Evolutionary conservation across 108 stramenopile species (phyloP).

Genomic region (Parietichytrium sp.): DNA sequence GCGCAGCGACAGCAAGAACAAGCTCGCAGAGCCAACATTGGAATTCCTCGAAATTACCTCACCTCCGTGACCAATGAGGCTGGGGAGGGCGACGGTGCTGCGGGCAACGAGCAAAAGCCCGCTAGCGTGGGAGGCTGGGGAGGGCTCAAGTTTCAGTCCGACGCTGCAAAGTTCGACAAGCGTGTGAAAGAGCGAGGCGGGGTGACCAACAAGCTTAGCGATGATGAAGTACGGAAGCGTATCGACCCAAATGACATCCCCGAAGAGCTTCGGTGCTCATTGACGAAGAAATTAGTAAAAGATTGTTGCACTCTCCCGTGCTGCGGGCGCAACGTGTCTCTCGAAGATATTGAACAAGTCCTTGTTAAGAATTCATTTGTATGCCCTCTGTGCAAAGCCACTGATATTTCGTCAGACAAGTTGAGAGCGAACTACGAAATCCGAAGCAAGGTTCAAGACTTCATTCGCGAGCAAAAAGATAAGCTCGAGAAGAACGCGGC

Average conservation of each 20-base stretch:
- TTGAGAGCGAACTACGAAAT: background rate
- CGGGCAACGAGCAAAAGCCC: background rate
- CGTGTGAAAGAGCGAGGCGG: slow-evolving; percentile 11
- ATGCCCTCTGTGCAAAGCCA: slow-evolving; percentile 26
- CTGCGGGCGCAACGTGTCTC: background rate
- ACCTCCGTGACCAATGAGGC: background rate
- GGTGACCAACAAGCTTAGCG: background rate
- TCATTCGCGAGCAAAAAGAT: background rate
- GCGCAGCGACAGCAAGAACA: no score
- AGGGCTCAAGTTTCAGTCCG: background rate
- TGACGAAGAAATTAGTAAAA: background rate
- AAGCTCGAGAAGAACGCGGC: slow-evolving; percentile 21
- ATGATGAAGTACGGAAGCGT: slow-evolving; percentile 27
- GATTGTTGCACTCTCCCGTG: slow-evolving; percentile 15
- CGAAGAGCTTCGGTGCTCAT: background rate
- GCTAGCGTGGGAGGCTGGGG: slow-evolving; percentile 9
- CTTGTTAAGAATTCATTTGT: slow-evolving; percentile 37
- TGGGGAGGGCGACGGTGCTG: background rate
- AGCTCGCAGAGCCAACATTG: no score
- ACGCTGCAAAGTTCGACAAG: background rate
- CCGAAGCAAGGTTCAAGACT: background rate
- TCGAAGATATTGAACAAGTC: slow-evolving; percentile 1
- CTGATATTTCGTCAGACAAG: background rate
- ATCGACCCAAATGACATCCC: background rate
- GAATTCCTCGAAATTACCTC: no score